phyloP scores from a whole-genome alignment of 169 alveolate genomes.

The Eimeria praecox region DNA sequence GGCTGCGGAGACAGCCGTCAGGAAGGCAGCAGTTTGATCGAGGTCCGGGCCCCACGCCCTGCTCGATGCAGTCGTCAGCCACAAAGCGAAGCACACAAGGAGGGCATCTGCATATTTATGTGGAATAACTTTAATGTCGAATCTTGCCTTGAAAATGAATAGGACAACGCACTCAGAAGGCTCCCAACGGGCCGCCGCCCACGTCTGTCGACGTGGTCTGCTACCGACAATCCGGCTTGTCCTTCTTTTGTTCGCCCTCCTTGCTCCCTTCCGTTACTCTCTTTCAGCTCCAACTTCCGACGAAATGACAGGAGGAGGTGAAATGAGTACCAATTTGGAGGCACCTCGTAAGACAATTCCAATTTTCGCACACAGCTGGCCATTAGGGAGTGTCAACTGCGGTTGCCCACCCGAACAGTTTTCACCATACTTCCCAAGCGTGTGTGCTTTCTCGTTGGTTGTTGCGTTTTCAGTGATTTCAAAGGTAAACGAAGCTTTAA shows the following conservation, averaged over 20 bases:
- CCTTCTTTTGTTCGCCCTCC: neutral
- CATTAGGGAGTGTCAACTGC: neutral
- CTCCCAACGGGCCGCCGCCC: neutral
- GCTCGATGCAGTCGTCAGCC: slow-evolving; percentile 25
- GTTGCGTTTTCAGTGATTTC: slow-evolving; percentile 46
- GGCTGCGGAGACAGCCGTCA: slow-evolving; percentile 52
- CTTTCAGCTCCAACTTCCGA: neutral
- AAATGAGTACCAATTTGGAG: neutral
- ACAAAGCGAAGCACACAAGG: neutral
- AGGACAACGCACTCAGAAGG: neutral
- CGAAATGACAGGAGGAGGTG: neutral
- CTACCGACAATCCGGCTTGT: slow-evolving; percentile 3
- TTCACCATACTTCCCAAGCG: neutral
- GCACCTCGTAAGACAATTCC: slow-evolving; percentile 29
- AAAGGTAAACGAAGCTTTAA: neutral
- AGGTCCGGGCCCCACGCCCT: slow-evolving; percentile 51
- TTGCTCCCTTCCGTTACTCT: neutral
- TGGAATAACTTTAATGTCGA: neutral
- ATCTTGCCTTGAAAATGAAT: neutral
- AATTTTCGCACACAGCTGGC: neutral
- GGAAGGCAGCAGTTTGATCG: slow-evolving; percentile 29
- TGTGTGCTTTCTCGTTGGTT: neutral
- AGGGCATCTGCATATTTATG: neutral
- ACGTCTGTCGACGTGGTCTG: slow-evolving; percentile 11
- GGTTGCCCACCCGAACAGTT: neutral